phyloP scores from a whole-genome alignment of 495 filamentous ascomycete genomes.

The Diplogelasinospora grovesii region DNA sequence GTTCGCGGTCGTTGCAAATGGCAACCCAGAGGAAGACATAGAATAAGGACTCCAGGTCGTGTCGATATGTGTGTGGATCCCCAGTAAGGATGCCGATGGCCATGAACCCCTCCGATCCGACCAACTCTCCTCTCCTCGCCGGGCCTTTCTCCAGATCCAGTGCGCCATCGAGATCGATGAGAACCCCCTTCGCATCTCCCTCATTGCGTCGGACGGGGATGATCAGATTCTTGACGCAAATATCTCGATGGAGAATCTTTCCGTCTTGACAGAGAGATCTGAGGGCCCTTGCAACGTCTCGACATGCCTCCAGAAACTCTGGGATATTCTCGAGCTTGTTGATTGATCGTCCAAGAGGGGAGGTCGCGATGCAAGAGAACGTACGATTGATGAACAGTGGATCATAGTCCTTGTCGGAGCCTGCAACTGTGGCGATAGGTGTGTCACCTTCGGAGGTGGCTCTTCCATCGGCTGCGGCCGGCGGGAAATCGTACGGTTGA shows the following conservation, averaged over 20 bases:
- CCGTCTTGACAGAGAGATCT: constrained; percentile 3
- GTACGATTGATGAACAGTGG: constrained; percentile 1
- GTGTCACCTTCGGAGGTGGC: too few species aligned
- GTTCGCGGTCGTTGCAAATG: neutral
- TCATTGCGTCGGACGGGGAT: neutral
- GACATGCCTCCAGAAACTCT: constrained; percentile 1
- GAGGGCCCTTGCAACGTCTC: constrained; percentile 4
- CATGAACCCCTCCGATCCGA: constrained; percentile 6
- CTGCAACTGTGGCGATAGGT: too few species aligned
- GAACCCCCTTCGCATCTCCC: neutral
- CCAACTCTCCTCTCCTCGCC: too few species aligned
- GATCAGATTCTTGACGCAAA: constrained; percentile 6
- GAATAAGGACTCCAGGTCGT: constrained; percentile 10
- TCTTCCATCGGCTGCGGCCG: too few species aligned
- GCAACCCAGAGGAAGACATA: constrained; percentile 9
- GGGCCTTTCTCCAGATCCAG: neutral
- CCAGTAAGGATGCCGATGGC: constrained; percentile 4
- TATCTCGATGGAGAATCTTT: constrained; percentile 5
- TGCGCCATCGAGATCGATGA: constrained; percentile 4
- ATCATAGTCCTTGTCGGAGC: constrained; percentile 3
- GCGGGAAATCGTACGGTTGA: too few species aligned
- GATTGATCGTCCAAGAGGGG: constrained; percentile 4
- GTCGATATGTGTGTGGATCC: constrained; percentile 3
- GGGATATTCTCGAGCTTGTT: neutral
- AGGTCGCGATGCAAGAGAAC: constrained; percentile 1